A percentile compares a stretch with the other conserved stretches of the same genome.
Conservation (phyloP, 768 basidiomycete species). For the Pulveroboletus sp. region DNA sequence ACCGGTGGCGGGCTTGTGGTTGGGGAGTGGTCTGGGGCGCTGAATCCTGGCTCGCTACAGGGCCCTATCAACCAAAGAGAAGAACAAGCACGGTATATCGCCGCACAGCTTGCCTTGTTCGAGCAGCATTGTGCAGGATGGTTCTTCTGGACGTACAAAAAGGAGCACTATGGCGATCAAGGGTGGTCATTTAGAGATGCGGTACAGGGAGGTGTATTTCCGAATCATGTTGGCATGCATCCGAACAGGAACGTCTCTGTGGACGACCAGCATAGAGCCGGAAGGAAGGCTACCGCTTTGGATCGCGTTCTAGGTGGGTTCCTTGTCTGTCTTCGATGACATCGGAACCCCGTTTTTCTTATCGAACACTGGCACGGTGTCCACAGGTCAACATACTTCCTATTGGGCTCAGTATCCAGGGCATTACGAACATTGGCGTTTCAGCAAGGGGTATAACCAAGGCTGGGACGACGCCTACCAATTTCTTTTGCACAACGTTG, state of each 20-base stretch:
- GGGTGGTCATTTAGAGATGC: conserved; percentile 78
- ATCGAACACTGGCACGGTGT: conserved; percentile 2
- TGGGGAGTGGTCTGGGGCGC: conserved; percentile 77
- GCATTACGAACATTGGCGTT: conserved; percentile 64
- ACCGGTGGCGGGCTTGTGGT: conserved; percentile 58
- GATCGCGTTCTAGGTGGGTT: conserved; percentile 33
- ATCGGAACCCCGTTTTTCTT: conserved; percentile 17
- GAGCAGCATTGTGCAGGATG: conserved; percentile 66
- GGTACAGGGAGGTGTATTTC: conserved; percentile 59
- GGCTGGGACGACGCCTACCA: conserved; percentile 73
- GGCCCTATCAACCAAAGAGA: conserved; percentile 42
- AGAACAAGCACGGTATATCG: conserved; percentile 48
- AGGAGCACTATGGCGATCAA: conserved; percentile 58
- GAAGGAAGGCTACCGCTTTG: conserved; percentile 29
- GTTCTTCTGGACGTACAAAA: conserved; percentile 88
- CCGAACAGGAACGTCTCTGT: conserved; percentile 19
- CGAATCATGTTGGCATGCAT: conserved; percentile 45
- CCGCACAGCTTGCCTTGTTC: conserved; percentile 64
- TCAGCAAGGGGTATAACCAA: conserved; percentile 57
- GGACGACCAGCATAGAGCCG: conserved; percentile 18
- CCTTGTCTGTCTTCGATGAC: background rate
- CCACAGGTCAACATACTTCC: conserved; percentile 36
- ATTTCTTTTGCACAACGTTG: conserved; percentile 42
- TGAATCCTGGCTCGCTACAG: conserved; percentile 62
- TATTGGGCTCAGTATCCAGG: conserved; percentile 52